Base-by-base conservation (phyloP, 2,329 filamentous ascomycete species). In the Teratosphaeria gauchensis region DNA sequence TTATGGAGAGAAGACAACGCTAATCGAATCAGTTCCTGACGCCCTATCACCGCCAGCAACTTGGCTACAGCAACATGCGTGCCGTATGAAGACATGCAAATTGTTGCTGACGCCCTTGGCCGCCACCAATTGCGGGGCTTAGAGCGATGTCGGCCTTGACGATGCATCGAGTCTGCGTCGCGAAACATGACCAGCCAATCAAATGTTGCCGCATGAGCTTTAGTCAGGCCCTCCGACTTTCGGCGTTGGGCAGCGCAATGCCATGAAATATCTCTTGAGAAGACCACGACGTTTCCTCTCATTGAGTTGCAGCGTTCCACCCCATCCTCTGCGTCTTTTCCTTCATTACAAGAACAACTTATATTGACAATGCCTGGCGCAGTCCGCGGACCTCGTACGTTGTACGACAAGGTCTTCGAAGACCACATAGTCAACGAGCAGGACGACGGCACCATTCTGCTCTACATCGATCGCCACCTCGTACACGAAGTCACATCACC, bases 401-500 rank as follows among this genome's bases (percentile, higher is more conserved):
- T 96, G 72, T 97, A 97, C 78, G 92, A 97, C 82, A 97, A 97
- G 85, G 92, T 97, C 76, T 88, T 97, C 70, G 84, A 90, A 69
- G 87, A 87, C 78, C 94, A 99, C 75, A 87, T 97, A 69, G 92
- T 99, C 72, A 90, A 96, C 71, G 89, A 95, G 83, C 90, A 92
- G 82, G 84, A 90, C 58, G 92, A 97, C 77, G 92, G 92, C 76
- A 96, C 92, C 59, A 81, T 95, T 69, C 79, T 96, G 64, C 82
- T 97, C 60, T 97, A 97, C 75, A 97, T 97, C 72, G 90, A 95
- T 77, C 84, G 94, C 75, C 94, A 99, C 81, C 82, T 99, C 51
- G 92, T 97, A 62, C 94, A 99, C 74, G 94, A 99, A 81, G 94
- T 99, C 73, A 99, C 94, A 68, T 96, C 92, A 69, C 94, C 94